Evolutionary conservation across 139 green algal species (phyloP).

Genomic region (Chlamydomonas sp.): DNA sequence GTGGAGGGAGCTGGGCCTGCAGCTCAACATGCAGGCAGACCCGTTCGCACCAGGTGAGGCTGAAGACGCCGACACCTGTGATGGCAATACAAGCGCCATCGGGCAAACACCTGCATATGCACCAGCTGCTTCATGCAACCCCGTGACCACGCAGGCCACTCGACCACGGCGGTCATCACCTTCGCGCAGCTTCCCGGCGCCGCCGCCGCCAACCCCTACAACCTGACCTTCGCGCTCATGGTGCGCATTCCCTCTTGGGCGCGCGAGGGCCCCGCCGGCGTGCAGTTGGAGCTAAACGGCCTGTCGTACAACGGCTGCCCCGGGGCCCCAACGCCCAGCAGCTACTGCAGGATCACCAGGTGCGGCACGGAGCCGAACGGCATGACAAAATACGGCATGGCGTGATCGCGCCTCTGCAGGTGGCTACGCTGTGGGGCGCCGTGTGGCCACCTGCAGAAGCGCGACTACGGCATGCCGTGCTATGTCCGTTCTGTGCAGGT

Average conservation of each 20-base stretch:
- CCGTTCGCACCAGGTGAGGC: constrained; percentile 18
- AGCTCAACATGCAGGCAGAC: not conserved
- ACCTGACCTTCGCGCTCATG: constrained; percentile 9
- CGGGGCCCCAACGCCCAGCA: not conserved
- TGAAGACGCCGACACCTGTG: too few relatives aligned
- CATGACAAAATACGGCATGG: too few relatives aligned
- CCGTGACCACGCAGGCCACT: not conserved
- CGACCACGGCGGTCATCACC: too few relatives aligned
- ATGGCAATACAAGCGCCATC: too few relatives aligned
- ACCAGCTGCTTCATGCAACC: too few relatives aligned
- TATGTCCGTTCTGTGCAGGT: too few relatives aligned
- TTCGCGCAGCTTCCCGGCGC: not conserved
- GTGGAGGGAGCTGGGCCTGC: constrained; percentile 15
- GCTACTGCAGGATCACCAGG: not conserved
- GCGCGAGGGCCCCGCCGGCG: not conserved
- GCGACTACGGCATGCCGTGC: too few relatives aligned
- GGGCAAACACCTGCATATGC: too few relatives aligned
- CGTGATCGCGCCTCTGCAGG: too few relatives aligned
- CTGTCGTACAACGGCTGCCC: not conserved
- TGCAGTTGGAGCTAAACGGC: not conserved
- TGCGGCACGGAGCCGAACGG: not conserved
- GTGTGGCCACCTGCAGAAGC: too few relatives aligned
- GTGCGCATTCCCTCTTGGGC: constrained; percentile 22
- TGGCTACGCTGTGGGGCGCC: too few relatives aligned
- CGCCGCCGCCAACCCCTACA: too few relatives aligned